Conservation (phyloP, 208 protist species). For the Trypanosoma cruzi region DNA sequence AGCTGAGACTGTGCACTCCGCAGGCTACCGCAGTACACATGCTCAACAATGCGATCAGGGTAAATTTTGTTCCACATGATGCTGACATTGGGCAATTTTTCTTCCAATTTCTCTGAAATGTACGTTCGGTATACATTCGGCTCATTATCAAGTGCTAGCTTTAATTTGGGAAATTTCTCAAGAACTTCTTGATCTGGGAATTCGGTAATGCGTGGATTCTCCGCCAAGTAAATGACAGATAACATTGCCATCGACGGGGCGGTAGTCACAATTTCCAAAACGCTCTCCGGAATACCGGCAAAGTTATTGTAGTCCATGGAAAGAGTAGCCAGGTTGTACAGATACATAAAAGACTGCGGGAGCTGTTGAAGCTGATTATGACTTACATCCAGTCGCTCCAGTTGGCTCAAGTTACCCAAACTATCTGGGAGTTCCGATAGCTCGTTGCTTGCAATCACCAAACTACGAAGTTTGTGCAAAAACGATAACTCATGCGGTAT, state of each 20-base stretch:
- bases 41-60: conserved; percentile 80
- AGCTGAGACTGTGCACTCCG: conserved; percentile 85
- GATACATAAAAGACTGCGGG: conserved; percentile 71
- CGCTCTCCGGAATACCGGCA: conserved; percentile 51
- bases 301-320: conserved; percentile 90
- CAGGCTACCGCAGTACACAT: conserved; percentile 85
- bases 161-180: conserved; percentile 52
- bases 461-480: conserved; percentile 53
- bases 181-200: conserved; percentile 50
- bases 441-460: conserved; percentile 84
- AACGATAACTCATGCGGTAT: conserved; percentile 80
- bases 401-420: conserved; percentile 58
- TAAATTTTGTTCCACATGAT: conserved; percentile 94
- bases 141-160: conserved; percentile 87
- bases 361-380: conserved; percentile 76
- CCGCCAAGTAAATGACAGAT: conserved; percentile 72
- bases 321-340: conserved; percentile 48
- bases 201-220: conserved; percentile 65
- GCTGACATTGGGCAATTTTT: conserved; percentile 65
- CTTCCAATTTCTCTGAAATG: conserved; percentile 44
- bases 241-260: conserved; percentile 25
- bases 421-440: conserved; percentile 72
- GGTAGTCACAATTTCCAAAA: conserved; percentile 53
- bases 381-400: conserved; percentile 78
- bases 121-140: conserved; percentile 76